Percentiles rank a stretch among this genome's conserved stretches.
Conservation (phyloP, 768 basidiomycete genomes). For the Lyophyllum shimeji region DNA sequence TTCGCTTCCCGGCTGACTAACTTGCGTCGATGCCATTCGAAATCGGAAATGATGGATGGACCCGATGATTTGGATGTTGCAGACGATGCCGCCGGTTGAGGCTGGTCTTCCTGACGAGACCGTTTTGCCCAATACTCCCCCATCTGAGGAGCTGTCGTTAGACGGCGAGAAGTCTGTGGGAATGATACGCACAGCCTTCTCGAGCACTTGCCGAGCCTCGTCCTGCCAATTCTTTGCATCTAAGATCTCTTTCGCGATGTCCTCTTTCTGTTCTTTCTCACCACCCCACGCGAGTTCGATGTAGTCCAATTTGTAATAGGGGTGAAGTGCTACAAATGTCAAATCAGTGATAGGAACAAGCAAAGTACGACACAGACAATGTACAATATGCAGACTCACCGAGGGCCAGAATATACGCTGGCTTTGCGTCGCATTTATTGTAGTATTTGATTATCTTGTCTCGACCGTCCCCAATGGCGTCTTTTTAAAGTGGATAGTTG, state of each 20-base stretch:
- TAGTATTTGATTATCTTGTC: background rate
- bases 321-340: background rate
- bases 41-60: background rate
- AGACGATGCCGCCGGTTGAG: no score
- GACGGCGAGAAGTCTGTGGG: background rate
- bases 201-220: background rate
- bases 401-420: background rate
- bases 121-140: background rate
- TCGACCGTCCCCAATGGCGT: background rate
- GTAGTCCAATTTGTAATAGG: background rate
- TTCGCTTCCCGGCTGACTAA: background rate
- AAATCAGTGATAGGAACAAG: background rate
- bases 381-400: no score
- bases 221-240: background rate
- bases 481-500: background rate
- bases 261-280: background rate
- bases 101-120: no score
- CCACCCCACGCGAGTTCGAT: background rate
- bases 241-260: background rate
- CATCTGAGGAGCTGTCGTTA: background rate
- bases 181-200: background rate
- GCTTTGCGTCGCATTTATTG: background rate
- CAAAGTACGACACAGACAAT: no score
- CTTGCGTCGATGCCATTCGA: background rate
- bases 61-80: no score